These are phyloP conservation scores for Ustilago loliicola DNA, from an alignment of 1,284 basidiomycete species.

Conservation along the genomic window DNA sequence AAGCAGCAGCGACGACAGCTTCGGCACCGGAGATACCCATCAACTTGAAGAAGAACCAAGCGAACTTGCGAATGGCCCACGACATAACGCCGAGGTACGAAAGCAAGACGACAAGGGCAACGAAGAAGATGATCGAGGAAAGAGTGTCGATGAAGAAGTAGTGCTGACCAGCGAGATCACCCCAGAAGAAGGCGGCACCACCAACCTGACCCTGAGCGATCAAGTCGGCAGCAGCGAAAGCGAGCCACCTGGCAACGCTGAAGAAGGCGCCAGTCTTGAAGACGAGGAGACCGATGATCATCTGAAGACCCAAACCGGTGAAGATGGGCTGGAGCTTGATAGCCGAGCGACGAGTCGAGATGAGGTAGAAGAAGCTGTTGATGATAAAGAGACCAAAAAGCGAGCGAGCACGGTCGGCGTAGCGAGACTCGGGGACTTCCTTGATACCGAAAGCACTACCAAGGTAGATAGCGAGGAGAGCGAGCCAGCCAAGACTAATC, in stretches of 20 bases:
- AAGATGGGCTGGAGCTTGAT: slow-evolving; percentile 61
- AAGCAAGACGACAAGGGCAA: slow-evolving; percentile 76
- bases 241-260: slow-evolving; percentile 61
- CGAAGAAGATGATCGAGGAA: slow-evolving; percentile 77
- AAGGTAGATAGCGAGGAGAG: slow-evolving; percentile 59
- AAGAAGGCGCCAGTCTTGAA: slow-evolving; percentile 66
- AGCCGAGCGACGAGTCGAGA: slow-evolving; percentile 50
- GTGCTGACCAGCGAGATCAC: slow-evolving; percentile 40
- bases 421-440: slow-evolving; percentile 50
- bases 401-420: slow-evolving; percentile 57
- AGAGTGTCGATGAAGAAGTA: slow-evolving; percentile 71
- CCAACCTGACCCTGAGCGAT: slow-evolving; percentile 59
- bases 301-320: slow-evolving; percentile 62
- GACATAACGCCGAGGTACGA: slow-evolving; percentile 71
- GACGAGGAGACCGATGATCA: slow-evolving; percentile 66
- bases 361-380: slow-evolving; percentile 57
- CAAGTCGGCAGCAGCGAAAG: slow-evolving; percentile 61
- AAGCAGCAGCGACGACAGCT: slow-evolving; percentile 89
- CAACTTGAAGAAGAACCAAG: slow-evolving; percentile 91
- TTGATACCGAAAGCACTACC: slow-evolving; percentile 64
- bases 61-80: slow-evolving; percentile 73
- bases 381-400: slow-evolving; percentile 62
- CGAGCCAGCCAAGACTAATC: slow-evolving; percentile 57
- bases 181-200: slow-evolving; percentile 67
- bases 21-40: slow-evolving; percentile 82